Conservation (phyloP, 768 basidiomycete species). For the Cubamyces sp. region DNA sequence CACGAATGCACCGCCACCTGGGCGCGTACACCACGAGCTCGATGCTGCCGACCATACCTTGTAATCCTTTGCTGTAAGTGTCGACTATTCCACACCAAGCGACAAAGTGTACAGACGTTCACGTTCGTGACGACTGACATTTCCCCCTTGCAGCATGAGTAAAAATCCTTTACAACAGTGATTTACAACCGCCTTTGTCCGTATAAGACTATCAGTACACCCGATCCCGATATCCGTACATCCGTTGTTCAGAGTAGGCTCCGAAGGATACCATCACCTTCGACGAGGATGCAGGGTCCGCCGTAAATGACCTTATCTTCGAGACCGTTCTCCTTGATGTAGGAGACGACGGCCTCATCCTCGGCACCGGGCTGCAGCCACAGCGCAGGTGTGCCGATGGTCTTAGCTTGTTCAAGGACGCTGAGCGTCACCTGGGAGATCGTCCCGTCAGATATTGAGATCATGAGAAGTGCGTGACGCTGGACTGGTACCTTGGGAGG, state of each 20-base stretch:
- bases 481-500: slow-evolving; percentile 58
- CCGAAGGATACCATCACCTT: slow-evolving; percentile 61
- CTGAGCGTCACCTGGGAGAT: slow-evolving; percentile 66
- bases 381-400: slow-evolving; percentile 70
- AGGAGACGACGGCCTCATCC: slow-evolving; percentile 63
- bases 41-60: no score
- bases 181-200: no score
- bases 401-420: slow-evolving; percentile 67
- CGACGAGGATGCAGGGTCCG: slow-evolving; percentile 81
- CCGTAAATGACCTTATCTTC: slow-evolving; percentile 74
- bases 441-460: neutral
- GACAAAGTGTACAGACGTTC: no score
- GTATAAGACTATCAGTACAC: no score
- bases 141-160: no score
- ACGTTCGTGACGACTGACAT: no score
- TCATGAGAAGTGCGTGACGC: neutral
- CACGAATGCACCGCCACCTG: no score
- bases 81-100: no score
- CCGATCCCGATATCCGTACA: no score
- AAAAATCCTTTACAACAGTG: no score
- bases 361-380: slow-evolving; percentile 94
- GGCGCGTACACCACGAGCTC: no score
- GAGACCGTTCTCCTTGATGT: slow-evolving; percentile 67
- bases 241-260: slow-evolving; percentile 16
- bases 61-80: no score